Percentiles rank a stretch among this genome's conserved stretches.
These are phyloP conservation scores for Thelephora aurantiotincta DNA, from an alignment of 768 basidiomycete species.

Conservation along the genomic window DNA sequence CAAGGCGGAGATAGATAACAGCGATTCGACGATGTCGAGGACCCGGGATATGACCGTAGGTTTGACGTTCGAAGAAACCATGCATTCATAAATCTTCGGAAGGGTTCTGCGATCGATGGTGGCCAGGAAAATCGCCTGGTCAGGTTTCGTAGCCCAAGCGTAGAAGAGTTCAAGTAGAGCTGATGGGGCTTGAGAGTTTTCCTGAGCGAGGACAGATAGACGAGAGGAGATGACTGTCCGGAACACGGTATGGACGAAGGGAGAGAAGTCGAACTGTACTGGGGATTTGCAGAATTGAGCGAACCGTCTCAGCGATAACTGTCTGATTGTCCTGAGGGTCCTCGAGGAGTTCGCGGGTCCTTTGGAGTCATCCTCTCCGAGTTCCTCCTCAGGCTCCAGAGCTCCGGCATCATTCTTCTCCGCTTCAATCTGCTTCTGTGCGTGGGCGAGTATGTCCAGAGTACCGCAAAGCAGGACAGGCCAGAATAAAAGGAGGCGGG, in stretches of 20 bases:
- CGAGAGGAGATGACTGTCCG: constrained; percentile 70
- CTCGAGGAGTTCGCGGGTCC: constrained; percentile 19
- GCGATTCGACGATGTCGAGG: constrained; percentile 71
- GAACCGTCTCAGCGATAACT: constrained; percentile 73
- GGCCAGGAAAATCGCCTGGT: constrained; percentile 51
- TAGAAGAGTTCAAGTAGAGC: constrained; percentile 77
- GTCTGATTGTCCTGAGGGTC: constrained; percentile 51
- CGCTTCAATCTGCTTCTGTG: constrained; percentile 42
- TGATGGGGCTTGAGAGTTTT: constrained; percentile 89
- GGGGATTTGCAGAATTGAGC: constrained; percentile 78
- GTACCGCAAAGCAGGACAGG: constrained; percentile 57
- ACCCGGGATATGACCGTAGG: constrained; percentile 66
- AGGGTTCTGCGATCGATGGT: constrained; percentile 54
- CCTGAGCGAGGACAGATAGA: constrained; percentile 53
- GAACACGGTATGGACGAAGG: constrained; percentile 59
- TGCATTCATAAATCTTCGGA: constrained; percentile 69
- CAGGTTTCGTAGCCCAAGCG: constrained; percentile 49
- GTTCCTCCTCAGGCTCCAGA: constrained; percentile 23
- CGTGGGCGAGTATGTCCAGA: constrained; percentile 47
- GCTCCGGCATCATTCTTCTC: constrained; percentile 14
- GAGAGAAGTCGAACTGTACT: constrained; percentile 57
- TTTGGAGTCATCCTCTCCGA: constrained; percentile 20
- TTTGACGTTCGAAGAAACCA: constrained; percentile 77
- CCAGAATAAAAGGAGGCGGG: constrained; percentile 58
- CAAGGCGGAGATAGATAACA: constrained; percentile 41